Evolutionary conservation across 2,329 filamentous ascomycete genomes (phyloP).

Genomic region (Colletotrichum melonis): DNA sequence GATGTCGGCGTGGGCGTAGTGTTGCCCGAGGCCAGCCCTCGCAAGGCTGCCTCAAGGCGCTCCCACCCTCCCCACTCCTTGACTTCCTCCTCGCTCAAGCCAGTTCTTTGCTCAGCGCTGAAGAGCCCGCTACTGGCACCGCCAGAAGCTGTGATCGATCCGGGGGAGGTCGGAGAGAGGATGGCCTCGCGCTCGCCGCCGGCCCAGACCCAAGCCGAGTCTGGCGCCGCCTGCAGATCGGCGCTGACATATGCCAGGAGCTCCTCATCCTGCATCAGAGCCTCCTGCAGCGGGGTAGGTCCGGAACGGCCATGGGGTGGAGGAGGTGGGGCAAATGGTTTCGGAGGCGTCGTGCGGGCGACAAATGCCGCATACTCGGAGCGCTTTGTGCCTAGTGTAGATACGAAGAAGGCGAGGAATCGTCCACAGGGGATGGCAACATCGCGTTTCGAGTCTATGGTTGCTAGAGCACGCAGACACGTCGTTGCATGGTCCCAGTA

Average conservation of each 20-base stretch:
- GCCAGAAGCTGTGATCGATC: constrained; percentile 34
- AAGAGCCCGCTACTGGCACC: constrained; percentile 51
- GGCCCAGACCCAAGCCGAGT: constrained; percentile 87
- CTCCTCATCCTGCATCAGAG: constrained; percentile 78
- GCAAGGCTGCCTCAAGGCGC: constrained; percentile 67
- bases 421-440: constrained; percentile 84
- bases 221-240: constrained; percentile 84
- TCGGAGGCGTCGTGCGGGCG: constrained; percentile 47
- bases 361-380: constrained; percentile 55
- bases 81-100: constrained; percentile 66
- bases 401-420: constrained; percentile 84
- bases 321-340: constrained; percentile 42
- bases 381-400: constrained; percentile 69
- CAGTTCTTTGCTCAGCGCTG: constrained; percentile 60
- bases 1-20: constrained; percentile 46
- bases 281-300: constrained; percentile 47
- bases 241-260: constrained; percentile 87
- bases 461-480: constrained; percentile 77
- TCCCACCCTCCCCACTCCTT: constrained; percentile 86
- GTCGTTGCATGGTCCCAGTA: constrained; percentile 78
- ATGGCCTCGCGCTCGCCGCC: constrained; percentile 63
- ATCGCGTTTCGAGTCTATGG: constrained; percentile 77
- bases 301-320: constrained; percentile 38
- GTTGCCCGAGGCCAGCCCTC: constrained; percentile 42
- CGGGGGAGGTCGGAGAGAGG: constrained; percentile 33